These are phyloP conservation scores for Psophocarpus tetragonolobus DNA, from an alignment of 306 rosid species.

Conservation along the genomic window DNA sequence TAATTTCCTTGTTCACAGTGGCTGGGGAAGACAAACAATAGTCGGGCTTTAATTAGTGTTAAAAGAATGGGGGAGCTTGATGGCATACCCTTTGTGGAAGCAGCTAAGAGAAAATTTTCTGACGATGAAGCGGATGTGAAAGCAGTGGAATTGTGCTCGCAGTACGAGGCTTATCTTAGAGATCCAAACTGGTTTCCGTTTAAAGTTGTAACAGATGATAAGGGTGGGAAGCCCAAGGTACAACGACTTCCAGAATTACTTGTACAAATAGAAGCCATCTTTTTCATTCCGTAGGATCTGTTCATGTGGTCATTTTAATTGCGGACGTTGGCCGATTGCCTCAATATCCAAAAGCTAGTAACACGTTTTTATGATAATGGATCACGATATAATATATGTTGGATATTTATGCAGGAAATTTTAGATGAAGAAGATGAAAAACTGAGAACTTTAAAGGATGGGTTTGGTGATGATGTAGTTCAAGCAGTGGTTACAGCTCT, in stretches of 20 bases:
- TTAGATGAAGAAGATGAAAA: conserved; percentile 65
- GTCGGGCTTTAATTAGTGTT: conserved; percentile 44
- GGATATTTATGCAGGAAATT: conserved; percentile 52
- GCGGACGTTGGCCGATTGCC: neutral
- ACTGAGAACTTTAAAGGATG: conserved; percentile 56
- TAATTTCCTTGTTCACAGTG: conserved; percentile 42
- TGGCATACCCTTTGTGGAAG: conserved; percentile 47
- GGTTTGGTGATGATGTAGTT: conserved; percentile 54
- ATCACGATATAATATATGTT: neutral
- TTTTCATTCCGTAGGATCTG: neutral
- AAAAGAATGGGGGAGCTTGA: conserved; percentile 53
- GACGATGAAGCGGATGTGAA: conserved; percentile 40
- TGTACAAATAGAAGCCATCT: neutral
- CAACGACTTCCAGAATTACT: neutral
- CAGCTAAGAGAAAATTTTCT: conserved; percentile 41
- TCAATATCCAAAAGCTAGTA: neutral
- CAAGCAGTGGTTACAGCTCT: conserved; percentile 59
- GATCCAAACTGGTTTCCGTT: conserved; percentile 92
- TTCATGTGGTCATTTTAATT: neutral
- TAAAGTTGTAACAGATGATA: conserved; percentile 44
- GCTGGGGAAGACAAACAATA: neutral
- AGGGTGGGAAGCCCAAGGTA: conserved; percentile 40
- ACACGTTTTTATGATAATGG: neutral
- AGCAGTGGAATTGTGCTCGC: conserved; percentile 48
- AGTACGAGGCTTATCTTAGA: conserved; percentile 60